phyloP scores from a whole-genome alignment of 768 basidiomycete species.

The Saitozyma podzolica region DNA sequence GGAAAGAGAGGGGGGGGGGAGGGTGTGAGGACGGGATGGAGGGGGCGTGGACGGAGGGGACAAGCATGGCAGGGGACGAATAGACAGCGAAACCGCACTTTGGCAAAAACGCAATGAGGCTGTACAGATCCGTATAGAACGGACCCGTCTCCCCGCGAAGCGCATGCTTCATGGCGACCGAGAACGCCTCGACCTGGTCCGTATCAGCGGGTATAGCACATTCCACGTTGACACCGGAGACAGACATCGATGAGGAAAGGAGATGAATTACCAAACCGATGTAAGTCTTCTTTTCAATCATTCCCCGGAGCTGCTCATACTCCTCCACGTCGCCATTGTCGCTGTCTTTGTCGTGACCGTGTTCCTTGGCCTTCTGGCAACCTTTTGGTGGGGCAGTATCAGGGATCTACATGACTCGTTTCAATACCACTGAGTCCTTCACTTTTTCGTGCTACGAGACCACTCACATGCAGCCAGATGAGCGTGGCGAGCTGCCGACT shows the following conservation, averaged over 20 bases:
- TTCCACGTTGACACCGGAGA: not conserved
- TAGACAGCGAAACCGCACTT: slow-evolving; percentile 37
- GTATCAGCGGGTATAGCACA: slow-evolving; percentile 8
- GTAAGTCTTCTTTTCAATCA: slow-evolving; percentile 74
- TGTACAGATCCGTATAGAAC: slow-evolving; percentile 73
- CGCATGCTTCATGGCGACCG: slow-evolving; percentile 63
- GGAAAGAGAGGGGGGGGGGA: not conserved
- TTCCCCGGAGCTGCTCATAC: slow-evolving; percentile 50
- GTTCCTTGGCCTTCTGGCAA: slow-evolving; percentile 12
- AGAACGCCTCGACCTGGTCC: slow-evolving; percentile 65
- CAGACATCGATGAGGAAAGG: not conserved
- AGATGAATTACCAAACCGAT: slow-evolving; percentile 61
- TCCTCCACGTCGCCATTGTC: slow-evolving; percentile 10
- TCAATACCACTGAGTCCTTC: slow-evolving; percentile 41
- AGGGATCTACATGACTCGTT: slow-evolving; percentile 38
- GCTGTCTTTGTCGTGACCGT: slow-evolving; percentile 6
- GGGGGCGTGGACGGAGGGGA: slow-evolving; percentile 7
- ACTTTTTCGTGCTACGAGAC: not conserved
- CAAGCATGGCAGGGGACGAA: too few species aligned
- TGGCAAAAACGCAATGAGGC: slow-evolving; percentile 67
- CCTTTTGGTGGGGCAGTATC: slow-evolving; percentile 23
- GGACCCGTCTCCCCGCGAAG: slow-evolving; percentile 69
- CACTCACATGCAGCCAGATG: slow-evolving; percentile 53
- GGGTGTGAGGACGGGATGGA: slow-evolving; percentile 3
- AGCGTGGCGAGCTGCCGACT: slow-evolving; percentile 64